These are phyloP conservation scores for Polymyxa betae DNA, from an alignment of 208 protist species.

Conservation along the genomic window DNA sequence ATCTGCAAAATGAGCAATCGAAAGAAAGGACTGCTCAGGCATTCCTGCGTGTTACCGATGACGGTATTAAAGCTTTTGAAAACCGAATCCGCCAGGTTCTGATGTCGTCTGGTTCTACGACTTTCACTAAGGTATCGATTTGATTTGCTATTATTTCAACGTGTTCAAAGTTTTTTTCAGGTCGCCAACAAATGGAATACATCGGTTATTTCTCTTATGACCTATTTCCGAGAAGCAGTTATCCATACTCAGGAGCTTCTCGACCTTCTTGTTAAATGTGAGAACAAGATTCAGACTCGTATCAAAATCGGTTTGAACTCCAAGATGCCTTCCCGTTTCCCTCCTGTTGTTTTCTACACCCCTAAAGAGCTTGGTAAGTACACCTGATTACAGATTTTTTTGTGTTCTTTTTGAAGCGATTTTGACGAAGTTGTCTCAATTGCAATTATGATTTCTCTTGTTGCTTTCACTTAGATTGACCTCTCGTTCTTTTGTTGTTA, in stretches of 20 bases:
- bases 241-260: conserved; percentile 94
- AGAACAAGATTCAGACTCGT: conserved; percentile 99
- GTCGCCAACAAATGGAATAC: conserved; percentile 99
- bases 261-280: conserved; percentile 97
- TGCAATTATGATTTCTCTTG: conserved; percentile 61
- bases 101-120: conserved; percentile 99
- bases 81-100: conserved; percentile 98
- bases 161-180: neutral
- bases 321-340: conserved; percentile 99
- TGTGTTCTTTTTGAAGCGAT: conserved; percentile 73
- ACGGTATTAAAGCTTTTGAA: conserved; percentile 92
- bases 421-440: conserved; percentile 68
- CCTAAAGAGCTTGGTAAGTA: conserved; percentile 67
- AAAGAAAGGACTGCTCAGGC: conserved; percentile 98
- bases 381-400: conserved; percentile 27
- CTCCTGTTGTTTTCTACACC: conserved; percentile 98
- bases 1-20: conserved; percentile 95
- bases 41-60: conserved; percentile 95
- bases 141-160: neutral
- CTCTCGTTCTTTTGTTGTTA: no score
- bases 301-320: conserved; percentile 99
- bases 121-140: conserved; percentile 93
- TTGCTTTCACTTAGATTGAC: no score
- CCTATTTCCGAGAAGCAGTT: conserved; percentile 99
- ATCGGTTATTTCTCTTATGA: conserved; percentile 97